These are phyloP conservation scores for Sodiomyces alkalinus DNA, from an alignment of 2,329 filamentous ascomycete species.

Conservation along the genomic window DNA sequence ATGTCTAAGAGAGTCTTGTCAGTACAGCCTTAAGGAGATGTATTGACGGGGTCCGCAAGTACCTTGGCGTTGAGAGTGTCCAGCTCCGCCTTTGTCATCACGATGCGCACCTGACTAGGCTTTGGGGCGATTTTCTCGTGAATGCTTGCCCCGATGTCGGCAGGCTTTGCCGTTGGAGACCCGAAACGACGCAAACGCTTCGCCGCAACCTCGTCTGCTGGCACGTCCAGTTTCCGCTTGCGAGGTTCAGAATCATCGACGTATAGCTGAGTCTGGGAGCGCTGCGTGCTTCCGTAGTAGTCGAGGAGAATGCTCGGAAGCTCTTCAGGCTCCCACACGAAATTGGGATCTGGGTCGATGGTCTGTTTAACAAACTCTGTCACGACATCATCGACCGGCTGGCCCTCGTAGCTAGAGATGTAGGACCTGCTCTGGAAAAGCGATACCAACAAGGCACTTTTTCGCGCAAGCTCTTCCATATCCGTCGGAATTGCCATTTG, in stretches of 20 bases:
- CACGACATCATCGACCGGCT: slow-evolving; percentile 25
- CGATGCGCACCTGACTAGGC: background rate
- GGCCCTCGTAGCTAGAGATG: slow-evolving; percentile 6
- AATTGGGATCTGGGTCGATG: slow-evolving; percentile 19
- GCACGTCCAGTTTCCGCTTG: slow-evolving; percentile 26
- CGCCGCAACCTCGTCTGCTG: background rate
- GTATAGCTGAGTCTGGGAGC: slow-evolving; percentile 10
- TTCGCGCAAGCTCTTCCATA: slow-evolving; percentile 28
- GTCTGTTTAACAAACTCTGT: slow-evolving; percentile 30
- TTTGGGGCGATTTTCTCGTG: background rate
- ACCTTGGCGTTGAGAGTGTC: background rate
- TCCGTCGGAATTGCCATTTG: slow-evolving; percentile 26
- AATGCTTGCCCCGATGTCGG: background rate
- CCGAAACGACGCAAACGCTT: background rate
- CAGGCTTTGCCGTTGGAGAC: background rate
- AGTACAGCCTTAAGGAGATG: too few relatives aligned
- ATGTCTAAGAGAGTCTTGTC: background rate
- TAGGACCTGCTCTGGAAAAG: slow-evolving; percentile 15
- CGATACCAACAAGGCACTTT: slow-evolving; percentile 24
- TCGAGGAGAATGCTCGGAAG: slow-evolving; percentile 35
- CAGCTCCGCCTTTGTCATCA: background rate
- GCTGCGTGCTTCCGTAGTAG: slow-evolving; percentile 24
- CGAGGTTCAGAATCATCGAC: slow-evolving; percentile 8
- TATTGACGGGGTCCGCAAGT: too few relatives aligned
- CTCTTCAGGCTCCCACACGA: slow-evolving; percentile 30